Conservation (phyloP, 352 stramenopile genomes). For the Phytophthora megakarya region DNA sequence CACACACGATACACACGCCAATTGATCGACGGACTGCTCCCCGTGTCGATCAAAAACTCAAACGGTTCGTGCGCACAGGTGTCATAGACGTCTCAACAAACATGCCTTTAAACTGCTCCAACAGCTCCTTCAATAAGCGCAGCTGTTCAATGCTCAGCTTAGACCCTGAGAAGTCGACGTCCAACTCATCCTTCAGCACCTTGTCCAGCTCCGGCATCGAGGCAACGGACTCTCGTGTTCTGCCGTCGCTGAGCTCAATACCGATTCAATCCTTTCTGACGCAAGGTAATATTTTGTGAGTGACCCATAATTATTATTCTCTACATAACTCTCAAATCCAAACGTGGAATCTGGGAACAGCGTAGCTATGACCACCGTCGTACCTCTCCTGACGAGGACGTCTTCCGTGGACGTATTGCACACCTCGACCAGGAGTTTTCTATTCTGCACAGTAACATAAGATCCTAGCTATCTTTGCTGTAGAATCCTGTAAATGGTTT, state of each 20-base stretch:
- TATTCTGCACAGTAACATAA: neutral
- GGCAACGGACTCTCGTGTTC: neutral
- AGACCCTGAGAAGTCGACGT: neutral
- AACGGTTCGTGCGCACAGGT: neutral
- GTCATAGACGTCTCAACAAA: slow-evolving; percentile 15
- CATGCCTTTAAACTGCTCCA: neutral
- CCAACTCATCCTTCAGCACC: neutral
- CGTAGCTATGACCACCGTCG: neutral
- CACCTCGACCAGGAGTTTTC: neutral
- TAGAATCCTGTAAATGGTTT: neutral
- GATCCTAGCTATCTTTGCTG: neutral
- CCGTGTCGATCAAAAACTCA: slow-evolving; percentile 6
- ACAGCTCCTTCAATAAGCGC: neutral
- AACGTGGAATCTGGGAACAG: neutral
- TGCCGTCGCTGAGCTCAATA: no score
- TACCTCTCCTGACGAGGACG: neutral
- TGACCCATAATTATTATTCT: neutral
- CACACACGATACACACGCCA: no score
- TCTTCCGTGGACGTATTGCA: slow-evolving; percentile 9
- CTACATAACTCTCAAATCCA: neutral
- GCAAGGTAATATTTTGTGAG: no score
- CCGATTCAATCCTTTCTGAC: no score
- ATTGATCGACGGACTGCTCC: neutral
- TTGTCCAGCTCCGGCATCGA: neutral
- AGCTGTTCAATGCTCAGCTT: slow-evolving; percentile 1